Evolutionary conservation across 257 asterid genomes (phyloP).

Genomic region (Scutellaria minor): DNA sequence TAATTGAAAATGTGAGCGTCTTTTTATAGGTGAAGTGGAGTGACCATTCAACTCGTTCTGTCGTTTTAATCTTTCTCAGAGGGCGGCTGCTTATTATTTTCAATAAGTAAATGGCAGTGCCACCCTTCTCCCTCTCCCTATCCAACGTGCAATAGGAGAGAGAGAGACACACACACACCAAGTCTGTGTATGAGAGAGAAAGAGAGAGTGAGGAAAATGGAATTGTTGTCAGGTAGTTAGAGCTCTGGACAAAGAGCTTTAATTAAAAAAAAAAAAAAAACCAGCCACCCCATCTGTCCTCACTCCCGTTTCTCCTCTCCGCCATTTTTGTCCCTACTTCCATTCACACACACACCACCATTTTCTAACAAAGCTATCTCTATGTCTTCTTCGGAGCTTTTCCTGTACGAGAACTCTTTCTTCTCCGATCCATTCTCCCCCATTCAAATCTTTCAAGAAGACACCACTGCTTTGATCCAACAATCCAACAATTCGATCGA

Average conservation of each 20-base stretch:
- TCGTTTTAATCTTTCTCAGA: constrained; percentile 29
- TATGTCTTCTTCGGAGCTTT: constrained; percentile 73
- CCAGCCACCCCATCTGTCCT: constrained; percentile 33
- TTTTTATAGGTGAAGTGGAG: constrained; percentile 51
- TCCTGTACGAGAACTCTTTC: constrained; percentile 53
- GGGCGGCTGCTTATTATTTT: constrained; percentile 35
- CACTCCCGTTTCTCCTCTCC: constrained; percentile 24
- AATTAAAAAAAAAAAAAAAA: constrained; percentile 39
- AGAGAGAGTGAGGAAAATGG: constrained; percentile 33
- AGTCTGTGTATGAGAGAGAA: no score
- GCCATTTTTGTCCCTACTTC: background rate
- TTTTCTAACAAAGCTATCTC: constrained; percentile 24
- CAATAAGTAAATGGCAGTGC: constrained; percentile 27
- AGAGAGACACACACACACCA: no score
- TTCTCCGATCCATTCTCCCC: constrained; percentile 62
- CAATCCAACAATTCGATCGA: constrained; percentile 21
- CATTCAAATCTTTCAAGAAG: constrained; percentile 40
- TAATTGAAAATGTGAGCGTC: constrained; percentile 34
- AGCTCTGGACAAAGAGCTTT: constrained; percentile 41
- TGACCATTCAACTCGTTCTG: constrained; percentile 42
- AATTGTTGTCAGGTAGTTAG: constrained; percentile 57
- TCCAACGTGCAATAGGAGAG: no score
- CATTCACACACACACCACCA: no score
- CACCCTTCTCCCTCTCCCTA: no score
- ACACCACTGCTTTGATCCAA: background rate